Evolutionary conservation across 768 basidiomycete species (phyloP).

Genomic region (Lentinula sp.): DNA sequence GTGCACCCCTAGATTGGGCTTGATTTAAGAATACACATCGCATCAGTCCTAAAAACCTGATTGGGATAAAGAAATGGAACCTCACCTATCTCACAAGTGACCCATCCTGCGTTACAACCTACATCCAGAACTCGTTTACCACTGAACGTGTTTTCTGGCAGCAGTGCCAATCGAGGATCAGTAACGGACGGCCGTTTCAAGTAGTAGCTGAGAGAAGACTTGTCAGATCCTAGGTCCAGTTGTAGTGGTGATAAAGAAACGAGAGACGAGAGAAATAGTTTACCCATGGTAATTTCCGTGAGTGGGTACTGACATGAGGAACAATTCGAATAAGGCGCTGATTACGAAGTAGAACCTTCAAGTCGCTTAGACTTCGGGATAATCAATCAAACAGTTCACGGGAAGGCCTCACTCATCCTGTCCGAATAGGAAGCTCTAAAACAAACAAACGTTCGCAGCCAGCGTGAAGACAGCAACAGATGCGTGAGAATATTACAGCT

Average conservation of each 20-base stretch:
- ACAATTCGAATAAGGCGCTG: neutral
- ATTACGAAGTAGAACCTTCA: too few species aligned
- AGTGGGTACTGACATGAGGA: slow-evolving; percentile 28
- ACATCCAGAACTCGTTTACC: slow-evolving; percentile 69
- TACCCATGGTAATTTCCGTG: slow-evolving; percentile 77
- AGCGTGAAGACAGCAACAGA: too few species aligned
- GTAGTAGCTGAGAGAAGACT: slow-evolving; percentile 52
- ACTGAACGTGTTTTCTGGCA: slow-evolving; percentile 49
- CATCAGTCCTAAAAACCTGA: neutral
- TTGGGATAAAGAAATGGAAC: neutral
- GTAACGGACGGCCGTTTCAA: slow-evolving; percentile 54
- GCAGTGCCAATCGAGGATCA: slow-evolving; percentile 61
- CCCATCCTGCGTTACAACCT: slow-evolving; percentile 84
- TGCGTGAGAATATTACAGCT: too few species aligned
- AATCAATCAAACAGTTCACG: too few species aligned
- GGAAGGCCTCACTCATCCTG: too few species aligned
- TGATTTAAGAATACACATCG: slow-evolving; percentile 1
- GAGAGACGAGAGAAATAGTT: slow-evolving; percentile 7
- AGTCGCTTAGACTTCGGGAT: too few species aligned
- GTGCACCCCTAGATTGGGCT: slow-evolving; percentile 64
- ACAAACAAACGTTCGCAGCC: too few species aligned
- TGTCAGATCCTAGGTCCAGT: neutral
- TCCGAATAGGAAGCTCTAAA: too few species aligned
- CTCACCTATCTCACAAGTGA: slow-evolving; percentile 82
- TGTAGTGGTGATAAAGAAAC: neutral